Percentiles rank a stretch among this genome's conserved stretches.
Conservation (phyloP, 2,329 filamentous ascomycete species). For the Pseudogymnoascus sp. region DNA sequence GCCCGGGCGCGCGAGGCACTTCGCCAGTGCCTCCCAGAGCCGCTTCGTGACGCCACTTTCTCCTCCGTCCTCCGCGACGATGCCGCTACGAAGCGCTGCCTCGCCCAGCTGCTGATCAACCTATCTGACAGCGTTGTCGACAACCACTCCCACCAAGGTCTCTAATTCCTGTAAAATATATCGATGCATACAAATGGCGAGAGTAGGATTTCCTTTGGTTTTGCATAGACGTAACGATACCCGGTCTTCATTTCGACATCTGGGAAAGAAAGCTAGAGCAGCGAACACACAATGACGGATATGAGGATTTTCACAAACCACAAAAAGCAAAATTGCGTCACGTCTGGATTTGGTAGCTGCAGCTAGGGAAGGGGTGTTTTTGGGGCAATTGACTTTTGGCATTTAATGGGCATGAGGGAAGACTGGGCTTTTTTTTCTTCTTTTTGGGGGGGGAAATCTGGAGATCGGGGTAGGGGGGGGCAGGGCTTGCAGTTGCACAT, state of each 20-base stretch:
- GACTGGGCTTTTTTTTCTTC: background rate
- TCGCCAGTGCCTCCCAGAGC: conserved; percentile 90
- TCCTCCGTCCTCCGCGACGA: conserved; percentile 93
- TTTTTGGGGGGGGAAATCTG: background rate
- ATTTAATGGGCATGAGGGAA: background rate
- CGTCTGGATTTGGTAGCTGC: conserved; percentile 5
- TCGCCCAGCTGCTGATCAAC: conserved; percentile 94
- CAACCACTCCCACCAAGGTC: conserved; percentile 26
- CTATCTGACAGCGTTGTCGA: conserved; percentile 75
- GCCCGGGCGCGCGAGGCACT: conserved; percentile 90
- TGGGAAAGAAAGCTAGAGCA: conserved; percentile 12
- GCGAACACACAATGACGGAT: conserved; percentile 8
- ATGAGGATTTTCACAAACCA: conserved; percentile 7
- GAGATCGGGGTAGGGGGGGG: background rate
- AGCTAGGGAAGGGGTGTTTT: conserved; percentile 5
- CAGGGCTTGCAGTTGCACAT: conserved; percentile 1
- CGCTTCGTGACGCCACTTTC: conserved; percentile 97
- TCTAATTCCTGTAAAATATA: conserved; percentile 28
- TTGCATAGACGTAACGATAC: conserved; percentile 30
- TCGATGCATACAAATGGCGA: conserved; percentile 17
- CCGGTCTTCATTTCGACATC: conserved; percentile 24
- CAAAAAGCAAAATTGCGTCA: conserved; percentile 1
- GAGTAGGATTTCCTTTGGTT: conserved; percentile 25
- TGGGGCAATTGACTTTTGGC: conserved; percentile 2
- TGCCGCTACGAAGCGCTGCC: conserved; percentile 91